phyloP scores from a whole-genome alignment of 176 grass and related monocot genomes.

The Tillandsia leiboldiana region DNA sequence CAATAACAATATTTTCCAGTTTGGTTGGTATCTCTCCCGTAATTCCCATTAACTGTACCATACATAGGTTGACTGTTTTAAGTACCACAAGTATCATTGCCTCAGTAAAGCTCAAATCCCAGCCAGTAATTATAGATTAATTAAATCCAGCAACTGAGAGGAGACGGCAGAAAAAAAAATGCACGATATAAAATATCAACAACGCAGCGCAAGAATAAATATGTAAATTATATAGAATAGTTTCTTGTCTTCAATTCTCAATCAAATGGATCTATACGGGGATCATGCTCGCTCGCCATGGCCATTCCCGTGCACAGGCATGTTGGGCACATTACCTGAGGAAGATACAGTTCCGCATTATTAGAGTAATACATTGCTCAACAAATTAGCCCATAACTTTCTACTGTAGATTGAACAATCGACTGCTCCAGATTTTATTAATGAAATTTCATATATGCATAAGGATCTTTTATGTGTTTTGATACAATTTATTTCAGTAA shows the following conservation, averaged over 20 bases:
- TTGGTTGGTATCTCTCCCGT: too few relatives aligned
- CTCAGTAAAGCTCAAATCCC: background rate
- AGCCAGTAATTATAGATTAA: background rate
- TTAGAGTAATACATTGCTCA: background rate
- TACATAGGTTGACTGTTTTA: too few relatives aligned
- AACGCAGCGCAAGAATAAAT: background rate
- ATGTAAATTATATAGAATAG: background rate
- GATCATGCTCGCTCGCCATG: constrained; percentile 95
- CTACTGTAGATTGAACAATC: too few relatives aligned
- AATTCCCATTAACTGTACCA: too few relatives aligned
- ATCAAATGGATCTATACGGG: constrained; percentile 89
- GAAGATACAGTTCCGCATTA: background rate
- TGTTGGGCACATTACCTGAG: constrained; percentile 90
- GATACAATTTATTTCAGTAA: too few relatives aligned
- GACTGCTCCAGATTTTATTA: too few relatives aligned
- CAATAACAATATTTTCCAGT: too few relatives aligned
- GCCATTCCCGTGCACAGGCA: constrained; percentile 94
- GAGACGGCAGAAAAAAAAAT: background rate
- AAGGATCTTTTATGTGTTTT: too few relatives aligned
- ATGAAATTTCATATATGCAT: too few relatives aligned
- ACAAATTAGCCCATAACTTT: background rate
- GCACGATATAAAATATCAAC: background rate
- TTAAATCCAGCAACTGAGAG: background rate
- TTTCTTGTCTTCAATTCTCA: constrained; percentile 11
- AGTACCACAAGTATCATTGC: background rate